Evolutionary conservation across 1,139 yeast genomes (phyloP).

Genomic region (Suhomyces coccinellae): DNA sequence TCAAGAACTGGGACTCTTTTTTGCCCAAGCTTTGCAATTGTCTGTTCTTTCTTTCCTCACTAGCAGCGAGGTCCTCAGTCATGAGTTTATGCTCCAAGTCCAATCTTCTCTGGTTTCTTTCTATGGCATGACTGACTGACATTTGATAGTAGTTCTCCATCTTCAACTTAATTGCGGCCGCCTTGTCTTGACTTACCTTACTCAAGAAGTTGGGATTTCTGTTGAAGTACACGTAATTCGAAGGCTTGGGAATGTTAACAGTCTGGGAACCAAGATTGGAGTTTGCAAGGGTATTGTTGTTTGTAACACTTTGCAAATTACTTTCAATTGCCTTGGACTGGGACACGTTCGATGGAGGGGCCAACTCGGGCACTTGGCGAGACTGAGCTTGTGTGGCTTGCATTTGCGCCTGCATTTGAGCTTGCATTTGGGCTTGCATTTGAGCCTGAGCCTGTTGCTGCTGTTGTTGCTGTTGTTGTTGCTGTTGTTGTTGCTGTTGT

Average conservation of each 20-base stretch:
- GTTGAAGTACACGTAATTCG: constrained; percentile 69
- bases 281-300: constrained; percentile 15
- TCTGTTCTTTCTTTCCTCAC: constrained; percentile 73
- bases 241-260: constrained; percentile 12
- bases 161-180: constrained; percentile 69
- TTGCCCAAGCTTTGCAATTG: constrained; percentile 70
- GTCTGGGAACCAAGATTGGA: constrained; percentile 13
- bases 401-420: constrained; percentile 13
- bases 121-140: constrained; percentile 78
- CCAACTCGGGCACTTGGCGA: constrained; percentile 6
- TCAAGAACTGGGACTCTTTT: constrained; percentile 74
- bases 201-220: constrained; percentile 80
- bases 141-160: constrained; percentile 75
- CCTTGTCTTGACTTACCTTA: constrained; percentile 68
- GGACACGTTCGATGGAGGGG: constrained; percentile 6
- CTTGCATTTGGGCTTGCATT: constrained; percentile 8
- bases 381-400: constrained; percentile 10
- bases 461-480: constrained; percentile 13
- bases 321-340: constrained; percentile 1
- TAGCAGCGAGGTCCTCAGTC: constrained; percentile 58
- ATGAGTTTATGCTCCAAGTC: constrained; percentile 67
- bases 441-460: constrained; percentile 8
- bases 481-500: constrained; percentile 3
- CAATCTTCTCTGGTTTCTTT: constrained; percentile 74
- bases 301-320: constrained; percentile 11